A percentile compares a stretch with the other conserved stretches of the same genome.
phyloP scores from a whole-genome alignment of 106 monocot genomes.

The Iris macrosiphon region DNA sequence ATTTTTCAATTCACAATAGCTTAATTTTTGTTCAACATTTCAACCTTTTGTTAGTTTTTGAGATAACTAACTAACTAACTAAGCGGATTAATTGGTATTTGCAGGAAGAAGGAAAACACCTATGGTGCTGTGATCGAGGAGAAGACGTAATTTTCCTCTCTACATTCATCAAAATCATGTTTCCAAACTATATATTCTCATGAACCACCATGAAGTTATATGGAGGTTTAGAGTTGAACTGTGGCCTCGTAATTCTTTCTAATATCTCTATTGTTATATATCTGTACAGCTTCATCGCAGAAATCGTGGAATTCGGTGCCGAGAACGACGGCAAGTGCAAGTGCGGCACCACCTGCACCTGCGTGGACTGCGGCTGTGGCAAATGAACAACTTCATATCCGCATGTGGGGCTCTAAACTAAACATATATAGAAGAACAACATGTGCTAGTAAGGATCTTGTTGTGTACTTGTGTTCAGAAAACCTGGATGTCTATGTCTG shows the following conservation, averaged over 20 bases:
- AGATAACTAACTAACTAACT: neutral
- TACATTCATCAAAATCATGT: neutral
- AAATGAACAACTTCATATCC: slow-evolving; percentile 17
- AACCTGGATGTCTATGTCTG: too few species aligned
- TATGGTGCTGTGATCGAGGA: slow-evolving; percentile 51
- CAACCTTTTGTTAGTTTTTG: neutral
- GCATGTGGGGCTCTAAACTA: too few species aligned
- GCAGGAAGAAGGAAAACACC: slow-evolving; percentile 88
- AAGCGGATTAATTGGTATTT: slow-evolving; percentile 1
- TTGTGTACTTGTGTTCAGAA: too few species aligned
- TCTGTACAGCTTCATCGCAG: slow-evolving; percentile 29
- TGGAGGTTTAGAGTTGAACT: too few species aligned
- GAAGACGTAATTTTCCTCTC: neutral
- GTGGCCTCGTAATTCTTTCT: neutral
- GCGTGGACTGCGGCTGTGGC: slow-evolving; percentile 58
- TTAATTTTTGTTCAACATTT: too few species aligned
- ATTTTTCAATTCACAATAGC: too few species aligned
- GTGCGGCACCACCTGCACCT: slow-evolving; percentile 67
- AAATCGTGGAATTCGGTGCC: slow-evolving; percentile 7
- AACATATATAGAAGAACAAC: neutral
- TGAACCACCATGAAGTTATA: too few species aligned
- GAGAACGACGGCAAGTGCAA: slow-evolving; percentile 68
- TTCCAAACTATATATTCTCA: neutral
- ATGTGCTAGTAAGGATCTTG: too few species aligned
- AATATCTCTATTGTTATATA: neutral